These are phyloP conservation scores for Piper betle DNA, from an alignment of 164 flowering plant species.

Conservation along the genomic window DNA sequence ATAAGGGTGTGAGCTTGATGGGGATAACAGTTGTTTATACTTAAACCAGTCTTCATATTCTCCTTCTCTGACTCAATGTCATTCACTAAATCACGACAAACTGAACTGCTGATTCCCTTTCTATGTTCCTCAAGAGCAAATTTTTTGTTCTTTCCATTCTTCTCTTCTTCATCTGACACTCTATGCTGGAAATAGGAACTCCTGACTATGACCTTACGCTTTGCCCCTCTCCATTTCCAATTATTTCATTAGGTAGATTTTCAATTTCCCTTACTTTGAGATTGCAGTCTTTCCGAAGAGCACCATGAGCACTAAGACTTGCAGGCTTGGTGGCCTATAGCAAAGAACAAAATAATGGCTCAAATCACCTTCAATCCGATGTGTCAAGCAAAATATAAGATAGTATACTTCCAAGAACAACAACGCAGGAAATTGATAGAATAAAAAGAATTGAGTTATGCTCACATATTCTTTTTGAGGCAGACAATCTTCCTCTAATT, in stretches of 20 bases:
- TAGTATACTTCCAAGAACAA: no score
- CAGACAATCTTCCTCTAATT: slow-evolving; percentile 7
- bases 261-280: slow-evolving; percentile 9
- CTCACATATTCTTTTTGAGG: slow-evolving; percentile 23
- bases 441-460: not conserved
- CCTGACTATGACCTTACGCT: slow-evolving; percentile 28
- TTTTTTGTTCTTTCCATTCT: slow-evolving; percentile 15
- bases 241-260: slow-evolving; percentile 11
- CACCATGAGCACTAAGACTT: slow-evolving; percentile 23
- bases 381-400: not conserved
- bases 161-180: slow-evolving; percentile 13
- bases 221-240: slow-evolving; percentile 16
- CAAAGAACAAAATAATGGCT: not conserved
- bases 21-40: slow-evolving; percentile 31
- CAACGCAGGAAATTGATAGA: not conserved
- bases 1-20: slow-evolving; percentile 8
- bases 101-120: not conserved
- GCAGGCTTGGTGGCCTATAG: not conserved
- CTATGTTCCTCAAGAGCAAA: slow-evolving; percentile 8
- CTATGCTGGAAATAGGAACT: slow-evolving; percentile 50
- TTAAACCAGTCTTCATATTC: slow-evolving; percentile 6
- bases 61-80: slow-evolving; percentile 6
- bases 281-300: slow-evolving; percentile 17
- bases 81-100: slow-evolving; percentile 2
- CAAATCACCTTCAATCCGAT: not conserved